These are phyloP conservation scores for Fusarium globosum DNA, from an alignment of 2,329 filamentous ascomycete species.

Conservation along the genomic window DNA sequence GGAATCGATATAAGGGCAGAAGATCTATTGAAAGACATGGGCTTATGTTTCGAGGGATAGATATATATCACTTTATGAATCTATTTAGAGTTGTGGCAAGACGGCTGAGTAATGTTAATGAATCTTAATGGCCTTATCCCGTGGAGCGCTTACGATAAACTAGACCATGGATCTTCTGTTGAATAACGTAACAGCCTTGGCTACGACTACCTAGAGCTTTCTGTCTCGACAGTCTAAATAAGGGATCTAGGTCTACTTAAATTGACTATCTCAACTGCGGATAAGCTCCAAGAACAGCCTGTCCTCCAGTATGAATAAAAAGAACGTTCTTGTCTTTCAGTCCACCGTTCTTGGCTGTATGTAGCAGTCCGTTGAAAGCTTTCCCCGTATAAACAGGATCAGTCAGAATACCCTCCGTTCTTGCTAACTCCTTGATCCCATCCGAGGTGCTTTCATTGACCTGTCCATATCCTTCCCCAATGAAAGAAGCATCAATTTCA, in stretches of 20 bases:
- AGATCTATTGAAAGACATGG: conserved; percentile 58
- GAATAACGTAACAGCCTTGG: too few species aligned
- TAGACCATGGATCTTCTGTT: too few species aligned
- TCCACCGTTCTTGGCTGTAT: background rate
- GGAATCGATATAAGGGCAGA: conserved; percentile 63
- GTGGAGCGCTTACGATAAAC: too few species aligned
- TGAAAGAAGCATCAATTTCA: conserved; percentile 11
- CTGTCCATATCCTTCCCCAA: conserved; percentile 21
- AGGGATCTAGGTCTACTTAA: too few species aligned
- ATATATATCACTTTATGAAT: background rate
- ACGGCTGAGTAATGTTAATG: background rate
- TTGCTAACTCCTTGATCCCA: conserved; percentile 21
- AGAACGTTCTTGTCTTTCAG: conserved; percentile 15
- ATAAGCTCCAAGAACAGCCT: conserved; percentile 21
- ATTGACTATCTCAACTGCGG: background rate
- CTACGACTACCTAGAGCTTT: background rate
- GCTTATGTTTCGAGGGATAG: conserved; percentile 37
- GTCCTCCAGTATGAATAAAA: conserved; percentile 28
- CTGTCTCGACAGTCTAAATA: background rate
- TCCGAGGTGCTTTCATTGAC: conserved; percentile 8
- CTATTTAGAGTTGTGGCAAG: background rate
- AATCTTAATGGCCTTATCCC: background rate
- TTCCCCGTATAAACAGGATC: conserved; percentile 32
- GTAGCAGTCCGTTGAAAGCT: conserved; percentile 16
- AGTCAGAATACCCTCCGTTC: conserved; percentile 23